Percentiles rank a stretch among this genome's conserved stretches.
These are phyloP conservation scores for Fusarium pseudograminearum DNA, from an alignment of 2,329 filamentous ascomycete genomes.

Conservation along the genomic window DNA sequence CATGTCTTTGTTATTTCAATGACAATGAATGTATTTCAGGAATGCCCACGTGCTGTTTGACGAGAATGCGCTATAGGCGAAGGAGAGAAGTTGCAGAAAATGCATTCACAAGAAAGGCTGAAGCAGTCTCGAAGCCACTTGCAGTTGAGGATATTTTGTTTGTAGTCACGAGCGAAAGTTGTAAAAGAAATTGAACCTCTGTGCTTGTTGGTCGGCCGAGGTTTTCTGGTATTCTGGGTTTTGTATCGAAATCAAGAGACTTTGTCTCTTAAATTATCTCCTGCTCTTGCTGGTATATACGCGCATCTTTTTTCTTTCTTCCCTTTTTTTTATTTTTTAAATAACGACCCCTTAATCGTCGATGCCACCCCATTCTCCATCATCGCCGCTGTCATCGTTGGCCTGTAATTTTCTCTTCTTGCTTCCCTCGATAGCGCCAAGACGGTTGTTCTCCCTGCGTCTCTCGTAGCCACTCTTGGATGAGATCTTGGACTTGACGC, in stretches of 20 bases:
- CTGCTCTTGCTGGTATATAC: constrained; percentile 3
- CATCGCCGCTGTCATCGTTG: constrained; percentile 44
- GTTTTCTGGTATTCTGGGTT: constrained; percentile 1
- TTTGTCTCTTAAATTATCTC: constrained; percentile 1
- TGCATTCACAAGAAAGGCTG: constrained; percentile 25
- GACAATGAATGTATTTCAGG: constrained; percentile 16
- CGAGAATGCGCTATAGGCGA: background rate
- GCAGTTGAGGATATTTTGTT: background rate
- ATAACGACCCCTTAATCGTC: constrained; percentile 41
- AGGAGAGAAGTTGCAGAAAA: background rate
- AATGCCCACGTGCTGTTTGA: constrained; percentile 26
- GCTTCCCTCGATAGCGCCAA: constrained; percentile 71
- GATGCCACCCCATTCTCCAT: constrained; percentile 62
- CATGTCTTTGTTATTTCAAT: constrained; percentile 14
- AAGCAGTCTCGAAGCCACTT: background rate
- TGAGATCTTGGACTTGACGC: constrained; percentile 75
- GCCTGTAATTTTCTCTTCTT: constrained; percentile 63
- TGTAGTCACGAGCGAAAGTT: background rate
- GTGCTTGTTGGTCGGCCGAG: constrained; percentile 7
- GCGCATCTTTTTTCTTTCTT: background rate
- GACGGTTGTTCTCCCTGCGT: constrained; percentile 73
- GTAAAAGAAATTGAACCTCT: constrained; percentile 2
- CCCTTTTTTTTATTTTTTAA: background rate
- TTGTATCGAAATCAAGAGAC: constrained; percentile 1
- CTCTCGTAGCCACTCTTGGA: constrained; percentile 83